These are phyloP conservation scores for Cystofilobasidium bisporidii DNA, from an alignment of 768 basidiomycete genomes.

Conservation along the genomic window DNA sequence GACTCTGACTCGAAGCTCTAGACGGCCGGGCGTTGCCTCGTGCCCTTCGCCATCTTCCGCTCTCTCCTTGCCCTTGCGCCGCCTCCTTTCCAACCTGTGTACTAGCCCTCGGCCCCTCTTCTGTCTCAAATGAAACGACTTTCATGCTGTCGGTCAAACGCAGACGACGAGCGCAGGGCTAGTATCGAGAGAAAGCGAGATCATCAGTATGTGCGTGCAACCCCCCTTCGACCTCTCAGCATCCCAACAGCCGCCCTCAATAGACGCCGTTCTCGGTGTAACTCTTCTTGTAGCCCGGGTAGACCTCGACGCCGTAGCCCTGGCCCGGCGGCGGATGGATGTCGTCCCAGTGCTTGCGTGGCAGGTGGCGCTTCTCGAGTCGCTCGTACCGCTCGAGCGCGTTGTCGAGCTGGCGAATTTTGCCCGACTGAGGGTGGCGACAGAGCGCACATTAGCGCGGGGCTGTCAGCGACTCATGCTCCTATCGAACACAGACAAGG, in stretches of 20 bases:
- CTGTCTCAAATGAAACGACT: no score
- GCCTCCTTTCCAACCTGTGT: no score
- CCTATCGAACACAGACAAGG: background rate
- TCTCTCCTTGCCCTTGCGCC: no score
- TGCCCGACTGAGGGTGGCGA: no score
- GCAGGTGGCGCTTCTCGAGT: background rate
- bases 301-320: constrained; percentile 1
- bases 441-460: no score
- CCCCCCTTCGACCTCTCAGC: background rate
- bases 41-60: no score
- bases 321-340: constrained; percentile 12
- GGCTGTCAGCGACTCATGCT: no score
- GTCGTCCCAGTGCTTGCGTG: constrained; percentile 3
- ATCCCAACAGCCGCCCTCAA: background rate
- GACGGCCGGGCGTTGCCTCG: background rate
- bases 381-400: constrained; percentile 2
- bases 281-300: constrained; percentile 7
- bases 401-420: background rate
- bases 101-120: no score
- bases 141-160: background rate
- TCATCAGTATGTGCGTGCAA: background rate
- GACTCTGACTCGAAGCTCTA: constrained; percentile 30
- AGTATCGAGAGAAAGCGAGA: background rate
- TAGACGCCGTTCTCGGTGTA: constrained; percentile 8
- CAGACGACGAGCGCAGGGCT: no score